Evolutionary conservation across 2,329 filamentous ascomycete species (phyloP).

Genomic region (Madurella fahalii): DNA sequence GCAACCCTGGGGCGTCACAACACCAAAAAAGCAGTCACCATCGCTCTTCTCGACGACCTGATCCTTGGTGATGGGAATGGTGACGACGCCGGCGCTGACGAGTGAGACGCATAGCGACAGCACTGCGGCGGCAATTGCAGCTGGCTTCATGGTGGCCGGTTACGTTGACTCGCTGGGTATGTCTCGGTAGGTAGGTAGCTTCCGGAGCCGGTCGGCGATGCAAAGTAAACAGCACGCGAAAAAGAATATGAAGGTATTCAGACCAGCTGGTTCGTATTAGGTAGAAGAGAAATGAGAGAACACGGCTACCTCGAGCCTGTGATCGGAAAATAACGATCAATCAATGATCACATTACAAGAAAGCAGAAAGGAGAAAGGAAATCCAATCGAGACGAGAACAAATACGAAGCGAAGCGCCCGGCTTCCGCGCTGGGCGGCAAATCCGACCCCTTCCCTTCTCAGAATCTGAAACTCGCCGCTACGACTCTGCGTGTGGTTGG

Average conservation of each 20-base stretch:
- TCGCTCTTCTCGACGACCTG: constrained; percentile 47
- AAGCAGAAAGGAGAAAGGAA: neutral
- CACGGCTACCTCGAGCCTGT: neutral
- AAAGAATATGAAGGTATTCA: constrained; percentile 13
- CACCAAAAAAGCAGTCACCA: constrained; percentile 54
- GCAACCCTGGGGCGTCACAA: constrained; percentile 54
- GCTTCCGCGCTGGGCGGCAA: constrained; percentile 7
- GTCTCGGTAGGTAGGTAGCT: neutral
- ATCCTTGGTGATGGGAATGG: constrained; percentile 48
- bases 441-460: neutral
- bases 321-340: neutral
- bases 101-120: constrained; percentile 43
- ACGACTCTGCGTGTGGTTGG: neutral
- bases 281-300: neutral
- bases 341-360: constrained; percentile 1
- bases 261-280: constrained; percentile 12
- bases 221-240: neutral
- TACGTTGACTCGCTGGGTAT: neutral
- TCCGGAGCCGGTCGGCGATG: neutral
- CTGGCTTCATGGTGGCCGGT: constrained; percentile 38
- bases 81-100: constrained; percentile 51
- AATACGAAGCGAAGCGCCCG: constrained; percentile 3
- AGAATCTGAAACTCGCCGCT: constrained; percentile 11
- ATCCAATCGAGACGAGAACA: neutral
- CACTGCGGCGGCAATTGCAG: constrained; percentile 32